Percentiles rank a stretch among this genome's conserved stretches.
phyloP scores from a whole-genome alignment of 805 yeast species.

The Brettanomyces bruxellensis region DNA sequence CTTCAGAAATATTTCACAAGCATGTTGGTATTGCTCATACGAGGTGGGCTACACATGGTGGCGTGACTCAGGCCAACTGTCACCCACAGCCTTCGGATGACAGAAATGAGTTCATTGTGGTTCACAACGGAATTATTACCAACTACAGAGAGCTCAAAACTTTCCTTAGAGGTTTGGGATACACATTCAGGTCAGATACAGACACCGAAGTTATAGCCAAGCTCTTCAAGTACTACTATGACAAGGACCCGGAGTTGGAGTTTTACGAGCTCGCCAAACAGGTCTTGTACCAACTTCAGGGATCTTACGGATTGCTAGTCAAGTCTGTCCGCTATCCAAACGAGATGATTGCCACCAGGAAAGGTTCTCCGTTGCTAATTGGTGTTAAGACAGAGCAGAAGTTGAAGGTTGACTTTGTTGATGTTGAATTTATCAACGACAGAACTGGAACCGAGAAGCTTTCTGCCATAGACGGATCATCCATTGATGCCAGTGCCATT shows the following conservation, averaged over 20 bases:
- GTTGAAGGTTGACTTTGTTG: slow-evolving; percentile 95
- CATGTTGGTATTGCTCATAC: slow-evolving; percentile 98
- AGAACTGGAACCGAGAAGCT: slow-evolving; percentile 8
- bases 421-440: slow-evolving; percentile 86
- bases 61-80: slow-evolving; percentile 76
- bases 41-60: slow-evolving; percentile 99
- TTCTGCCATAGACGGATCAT: slow-evolving; percentile 9
- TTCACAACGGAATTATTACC: slow-evolving; percentile 97
- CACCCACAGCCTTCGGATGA: slow-evolving; percentile 94
- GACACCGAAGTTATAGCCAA: slow-evolving; percentile 98
- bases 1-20: slow-evolving; percentile 58
- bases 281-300: slow-evolving; percentile 87
- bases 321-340: slow-evolving; percentile 90
- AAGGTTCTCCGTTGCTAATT: slow-evolving; percentile 93
- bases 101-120: slow-evolving; percentile 76
- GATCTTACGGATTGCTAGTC: slow-evolving; percentile 93
- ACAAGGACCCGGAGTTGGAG: slow-evolving; percentile 70
- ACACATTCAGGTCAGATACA: slow-evolving; percentile 80
- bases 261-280: slow-evolving; percentile 89
- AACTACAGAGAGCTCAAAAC: slow-evolving; percentile 88
- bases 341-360: slow-evolving; percentile 94
- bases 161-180: slow-evolving; percentile 71
- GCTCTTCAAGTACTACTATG: slow-evolving; percentile 79
- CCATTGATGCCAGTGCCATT: neutral
- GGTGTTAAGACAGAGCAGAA: slow-evolving; percentile 96